A percentile compares a stretch with the other conserved stretches of the same genome.
These are phyloP conservation scores for Penicillium sp. DNA, from an alignment of 2,329 filamentous ascomycete genomes.

Conservation along the genomic window DNA sequence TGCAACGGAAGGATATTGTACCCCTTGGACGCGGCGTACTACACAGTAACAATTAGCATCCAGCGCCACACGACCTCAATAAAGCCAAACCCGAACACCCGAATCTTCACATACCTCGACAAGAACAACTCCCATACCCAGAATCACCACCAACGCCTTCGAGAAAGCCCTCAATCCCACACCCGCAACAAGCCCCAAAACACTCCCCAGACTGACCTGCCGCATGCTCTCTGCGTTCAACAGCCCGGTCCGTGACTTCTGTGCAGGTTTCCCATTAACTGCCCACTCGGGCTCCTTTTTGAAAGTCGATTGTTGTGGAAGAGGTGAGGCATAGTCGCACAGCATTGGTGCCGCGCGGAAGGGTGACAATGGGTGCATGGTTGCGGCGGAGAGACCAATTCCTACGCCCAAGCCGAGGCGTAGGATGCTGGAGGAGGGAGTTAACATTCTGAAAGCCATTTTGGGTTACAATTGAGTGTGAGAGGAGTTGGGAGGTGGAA, in stretches of 20 bases:
- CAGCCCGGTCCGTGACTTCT: slow-evolving; percentile 31
- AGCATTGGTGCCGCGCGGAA: slow-evolving; percentile 38
- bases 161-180: slow-evolving; percentile 49
- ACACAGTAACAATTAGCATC: not conserved
- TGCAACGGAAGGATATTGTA: slow-evolving; percentile 48
- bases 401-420: slow-evolving; percentile 38
- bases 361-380: slow-evolving; percentile 36
- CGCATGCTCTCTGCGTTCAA: slow-evolving; percentile 41
- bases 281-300: slow-evolving; percentile 26
- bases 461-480: slow-evolving; percentile 5
- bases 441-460: slow-evolving; percentile 31
- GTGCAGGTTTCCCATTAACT: slow-evolving; percentile 24
- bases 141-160: slow-evolving; percentile 44
- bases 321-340: slow-evolving; percentile 37
- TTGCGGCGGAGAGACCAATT: slow-evolving; percentile 32
- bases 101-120: slow-evolving; percentile 41
- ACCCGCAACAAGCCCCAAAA: slow-evolving; percentile 46
- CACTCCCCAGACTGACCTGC: slow-evolving; percentile 49
- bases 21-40: slow-evolving; percentile 50
- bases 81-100: not conserved
- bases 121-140: slow-evolving; percentile 47
- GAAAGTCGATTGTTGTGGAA: slow-evolving; percentile 15
- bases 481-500: not conserved
- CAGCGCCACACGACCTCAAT: no score
- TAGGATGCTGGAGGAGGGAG: slow-evolving; percentile 30